Evolutionary conservation across 148 eudicot genomes (phyloP).

Genomic region (Vaccinium macrocarpon): DNA sequence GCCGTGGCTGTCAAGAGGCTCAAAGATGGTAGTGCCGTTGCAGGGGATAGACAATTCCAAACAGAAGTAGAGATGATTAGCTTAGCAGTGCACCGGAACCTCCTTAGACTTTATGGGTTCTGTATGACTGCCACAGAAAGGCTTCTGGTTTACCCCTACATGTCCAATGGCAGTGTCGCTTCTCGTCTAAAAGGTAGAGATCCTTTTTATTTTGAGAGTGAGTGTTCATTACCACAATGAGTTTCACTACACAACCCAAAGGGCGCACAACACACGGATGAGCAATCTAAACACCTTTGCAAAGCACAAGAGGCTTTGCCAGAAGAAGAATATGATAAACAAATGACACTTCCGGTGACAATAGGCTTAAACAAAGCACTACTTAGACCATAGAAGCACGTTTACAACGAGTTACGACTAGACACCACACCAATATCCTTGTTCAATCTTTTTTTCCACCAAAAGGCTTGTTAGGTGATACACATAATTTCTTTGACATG

Average conservation of each 20-base stretch:
- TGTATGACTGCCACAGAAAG: slow-evolving; percentile 55
- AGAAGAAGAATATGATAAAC: background rate
- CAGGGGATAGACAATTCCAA: slow-evolving; percentile 58
- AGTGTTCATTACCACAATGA: background rate
- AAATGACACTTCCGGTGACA: background rate
- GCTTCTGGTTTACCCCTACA: slow-evolving; percentile 64
- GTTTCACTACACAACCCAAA: background rate
- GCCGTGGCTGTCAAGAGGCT: slow-evolving; percentile 57
- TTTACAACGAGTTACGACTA: background rate
- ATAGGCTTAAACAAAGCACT: background rate
- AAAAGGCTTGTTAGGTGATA: background rate
- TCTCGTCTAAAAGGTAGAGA: slow-evolving; percentile 64
- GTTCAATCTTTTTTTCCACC: background rate
- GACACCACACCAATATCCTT: background rate
- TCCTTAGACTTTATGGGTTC: slow-evolving; percentile 59
- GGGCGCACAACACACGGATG: background rate
- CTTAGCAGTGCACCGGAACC: slow-evolving; percentile 67
- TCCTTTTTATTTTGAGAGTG: background rate
- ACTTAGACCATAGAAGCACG: background rate
- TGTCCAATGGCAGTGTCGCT: slow-evolving; percentile 76
- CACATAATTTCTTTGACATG: background rate
- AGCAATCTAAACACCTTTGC: background rate
- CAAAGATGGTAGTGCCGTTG: slow-evolving; percentile 41
- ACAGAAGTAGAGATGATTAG: slow-evolving; percentile 81
- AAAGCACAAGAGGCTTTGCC: background rate